Evolutionary conservation across 2,329 filamentous ascomycete species (phyloP).

Genomic region (Claviceps pazoutovae): DNA sequence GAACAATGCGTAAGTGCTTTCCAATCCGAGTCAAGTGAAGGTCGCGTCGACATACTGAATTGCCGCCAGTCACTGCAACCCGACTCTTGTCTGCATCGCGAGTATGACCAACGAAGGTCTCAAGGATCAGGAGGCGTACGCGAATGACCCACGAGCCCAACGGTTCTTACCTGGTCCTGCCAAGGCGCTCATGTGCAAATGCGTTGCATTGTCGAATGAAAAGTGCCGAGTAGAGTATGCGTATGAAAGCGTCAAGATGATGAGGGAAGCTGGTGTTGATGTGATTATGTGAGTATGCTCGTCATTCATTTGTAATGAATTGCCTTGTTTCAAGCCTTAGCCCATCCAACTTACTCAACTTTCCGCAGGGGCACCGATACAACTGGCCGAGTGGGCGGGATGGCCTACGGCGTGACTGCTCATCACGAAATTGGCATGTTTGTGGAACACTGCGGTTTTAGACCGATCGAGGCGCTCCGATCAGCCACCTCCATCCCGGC

Average conservation of each 20-base stretch:
- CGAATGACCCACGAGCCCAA: constrained; percentile 8
- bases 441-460: constrained; percentile 7
- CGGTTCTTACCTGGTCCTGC: constrained; percentile 3
- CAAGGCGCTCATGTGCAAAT: constrained; percentile 5
- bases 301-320: not conserved
- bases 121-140: constrained; percentile 9
- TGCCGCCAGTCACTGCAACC: constrained; percentile 9
- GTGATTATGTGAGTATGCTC: constrained; percentile 6
- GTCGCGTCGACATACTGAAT: not conserved
- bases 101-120: constrained; percentile 13
- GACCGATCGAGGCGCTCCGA: constrained; percentile 8
- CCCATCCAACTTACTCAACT: not conserved
- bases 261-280: constrained; percentile 7
- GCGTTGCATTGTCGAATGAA: constrained; percentile 3
- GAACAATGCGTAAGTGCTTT: constrained; percentile 8
- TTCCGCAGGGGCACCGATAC: constrained; percentile 8
- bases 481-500: constrained; percentile 8
- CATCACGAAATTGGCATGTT: constrained; percentile 9
- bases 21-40: not conserved
- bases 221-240: constrained; percentile 7
- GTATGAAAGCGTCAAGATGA: constrained; percentile 6
- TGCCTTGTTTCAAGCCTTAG: not conserved
- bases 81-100: constrained; percentile 11
- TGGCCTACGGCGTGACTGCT: constrained; percentile 7
- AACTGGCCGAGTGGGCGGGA: constrained; percentile 5